These are phyloP conservation scores for Barnettozyma botsteinii DNA, from an alignment of 805 yeast species.

Conservation along the genomic window DNA sequence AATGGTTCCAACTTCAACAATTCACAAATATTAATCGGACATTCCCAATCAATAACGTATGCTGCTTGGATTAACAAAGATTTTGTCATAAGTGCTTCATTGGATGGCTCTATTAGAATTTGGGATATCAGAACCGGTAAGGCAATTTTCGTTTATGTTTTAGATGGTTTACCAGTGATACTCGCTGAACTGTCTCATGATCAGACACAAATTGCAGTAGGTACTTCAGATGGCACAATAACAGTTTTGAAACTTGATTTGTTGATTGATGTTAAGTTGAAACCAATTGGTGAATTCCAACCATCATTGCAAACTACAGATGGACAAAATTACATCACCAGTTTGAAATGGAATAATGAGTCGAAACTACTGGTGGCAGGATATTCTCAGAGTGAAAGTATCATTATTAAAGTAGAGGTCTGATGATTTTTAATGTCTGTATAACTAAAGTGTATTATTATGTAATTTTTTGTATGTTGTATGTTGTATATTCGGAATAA, in stretches of 20 bases:
- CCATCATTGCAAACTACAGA: conserved; percentile 10
- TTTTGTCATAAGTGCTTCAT: conserved; percentile 46
- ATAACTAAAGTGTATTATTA: not conserved
- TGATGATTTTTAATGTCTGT: not conserved
- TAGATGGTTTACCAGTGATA: conserved; percentile 52
- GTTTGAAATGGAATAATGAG: conserved; percentile 6
- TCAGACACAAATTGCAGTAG: conserved; percentile 47
- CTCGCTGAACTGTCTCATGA: conserved; percentile 48
- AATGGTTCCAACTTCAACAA: conserved; percentile 54
- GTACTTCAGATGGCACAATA: conserved; percentile 59
- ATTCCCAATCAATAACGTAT: conserved; percentile 51
- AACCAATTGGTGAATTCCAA: conserved; percentile 22
- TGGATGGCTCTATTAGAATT: conserved; percentile 64
- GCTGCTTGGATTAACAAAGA: conserved; percentile 49
- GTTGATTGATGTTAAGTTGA: conserved; percentile 12
- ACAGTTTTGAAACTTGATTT: conserved; percentile 42
- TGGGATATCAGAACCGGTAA: conserved; percentile 56
- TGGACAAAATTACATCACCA: conserved; percentile 2
- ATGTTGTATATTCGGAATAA: too few species aligned
- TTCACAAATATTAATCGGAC: conserved; percentile 44
- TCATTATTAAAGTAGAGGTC: not conserved
- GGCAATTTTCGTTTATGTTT: conserved; percentile 30
- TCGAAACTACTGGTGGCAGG: conserved; percentile 2
- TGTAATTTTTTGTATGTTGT: not conserved
- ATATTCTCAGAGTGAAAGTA: conserved; percentile 3